phyloP scores from a whole-genome alignment of 2,329 filamentous ascomycete genomes.

The Talaromyces atroroseus region DNA sequence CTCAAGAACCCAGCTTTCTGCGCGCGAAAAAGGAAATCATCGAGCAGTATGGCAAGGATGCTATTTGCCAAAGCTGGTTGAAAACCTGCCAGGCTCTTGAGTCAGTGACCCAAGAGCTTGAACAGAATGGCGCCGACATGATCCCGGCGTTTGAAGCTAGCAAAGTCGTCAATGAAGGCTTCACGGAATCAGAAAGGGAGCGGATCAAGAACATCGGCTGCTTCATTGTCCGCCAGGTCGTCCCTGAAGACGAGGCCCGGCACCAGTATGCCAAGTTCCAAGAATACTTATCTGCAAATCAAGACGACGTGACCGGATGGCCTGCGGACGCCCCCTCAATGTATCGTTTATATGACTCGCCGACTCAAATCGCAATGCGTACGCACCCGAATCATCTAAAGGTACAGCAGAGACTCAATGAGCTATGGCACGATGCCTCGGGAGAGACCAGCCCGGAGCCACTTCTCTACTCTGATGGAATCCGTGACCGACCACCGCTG shows the following conservation, averaged over 20 bases:
- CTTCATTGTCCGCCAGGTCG: conserved; percentile 20
- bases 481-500: conserved; percentile 34
- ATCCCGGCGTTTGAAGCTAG: conserved; percentile 30
- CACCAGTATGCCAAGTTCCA: neutral
- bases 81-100: conserved; percentile 34
- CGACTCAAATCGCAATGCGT: conserved; percentile 34
- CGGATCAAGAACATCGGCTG: conserved; percentile 25
- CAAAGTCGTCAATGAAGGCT: conserved; percentile 20
- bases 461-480: conserved; percentile 35
- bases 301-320: conserved; percentile 15
- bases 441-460: conserved; percentile 29
- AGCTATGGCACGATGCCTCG: conserved; percentile 33
- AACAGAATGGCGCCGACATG: conserved; percentile 25
- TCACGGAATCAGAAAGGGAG: conserved; percentile 16
- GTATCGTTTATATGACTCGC: conserved; percentile 33
- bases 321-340: conserved; percentile 35
- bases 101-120: conserved; percentile 33
- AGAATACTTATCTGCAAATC: neutral
- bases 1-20: conserved; percentile 22
- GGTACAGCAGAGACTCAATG: conserved; percentile 35
- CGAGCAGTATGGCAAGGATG: conserved; percentile 32
- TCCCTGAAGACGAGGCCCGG: neutral
- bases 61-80: conserved; percentile 34
- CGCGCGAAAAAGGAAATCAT: conserved; percentile 32
- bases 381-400: conserved; percentile 34